Percentiles rank a stretch among this genome's conserved stretches.
Conservation (phyloP, 73 alveolate genomes). For the Uronychia setigera region DNA sequence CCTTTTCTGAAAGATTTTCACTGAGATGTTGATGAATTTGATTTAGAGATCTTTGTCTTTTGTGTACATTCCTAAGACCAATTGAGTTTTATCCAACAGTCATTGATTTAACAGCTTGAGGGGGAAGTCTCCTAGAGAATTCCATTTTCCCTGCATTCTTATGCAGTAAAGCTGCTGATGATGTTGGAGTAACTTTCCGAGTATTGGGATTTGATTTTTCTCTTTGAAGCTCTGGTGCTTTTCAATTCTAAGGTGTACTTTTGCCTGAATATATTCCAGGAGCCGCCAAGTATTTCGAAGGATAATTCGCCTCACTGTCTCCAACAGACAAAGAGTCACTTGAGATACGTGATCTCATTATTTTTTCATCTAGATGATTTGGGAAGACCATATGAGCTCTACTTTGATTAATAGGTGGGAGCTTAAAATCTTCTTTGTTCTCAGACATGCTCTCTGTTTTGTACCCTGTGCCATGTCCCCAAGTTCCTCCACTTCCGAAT, state of each 20-base stretch:
- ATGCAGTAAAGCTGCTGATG: background rate
- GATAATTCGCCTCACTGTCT: background rate
- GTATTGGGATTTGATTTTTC: too few species aligned
- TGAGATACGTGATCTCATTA: background rate
- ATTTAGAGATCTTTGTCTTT: background rate
- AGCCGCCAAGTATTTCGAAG: background rate
- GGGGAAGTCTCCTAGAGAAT: background rate
- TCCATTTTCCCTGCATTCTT: background rate
- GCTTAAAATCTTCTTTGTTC: background rate
- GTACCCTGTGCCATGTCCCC: too few species aligned
- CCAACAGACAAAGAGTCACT: background rate
- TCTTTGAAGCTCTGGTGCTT: too few species aligned
- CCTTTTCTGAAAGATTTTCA: background rate
- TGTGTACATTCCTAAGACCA: background rate
- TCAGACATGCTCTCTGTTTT: background rate
- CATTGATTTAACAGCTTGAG: background rate
- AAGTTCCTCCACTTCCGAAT: background rate
- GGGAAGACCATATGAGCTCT: constrained; percentile 3
- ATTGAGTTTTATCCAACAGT: background rate
- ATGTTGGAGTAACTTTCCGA: background rate
- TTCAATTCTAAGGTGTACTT: background rate
- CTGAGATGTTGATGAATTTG: background rate
- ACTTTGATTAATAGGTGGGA: background rate
- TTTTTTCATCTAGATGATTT: background rate
- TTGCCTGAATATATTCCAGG: background rate